Percentiles rank a stretch among this genome's conserved stretches.
phyloP scores from a whole-genome alignment of 179 eudicot genomes.

The Silene noctiflora region DNA sequence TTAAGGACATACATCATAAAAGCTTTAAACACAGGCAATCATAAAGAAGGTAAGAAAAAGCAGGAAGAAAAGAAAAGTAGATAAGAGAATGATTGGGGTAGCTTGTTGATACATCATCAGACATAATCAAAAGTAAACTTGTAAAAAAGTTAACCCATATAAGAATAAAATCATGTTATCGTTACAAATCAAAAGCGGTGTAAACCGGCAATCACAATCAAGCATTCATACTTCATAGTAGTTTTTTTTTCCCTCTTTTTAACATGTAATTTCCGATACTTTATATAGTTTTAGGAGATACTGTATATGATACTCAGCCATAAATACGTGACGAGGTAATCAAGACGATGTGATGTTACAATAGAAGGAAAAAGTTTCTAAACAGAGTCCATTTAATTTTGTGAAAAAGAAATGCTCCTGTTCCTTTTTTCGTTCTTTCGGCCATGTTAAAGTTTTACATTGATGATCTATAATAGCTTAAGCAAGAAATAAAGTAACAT shows the following conservation, averaged over 20 bases:
- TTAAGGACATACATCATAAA: neutral
- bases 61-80: neutral
- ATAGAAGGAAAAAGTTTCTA: no score
- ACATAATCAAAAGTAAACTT: slow-evolving; percentile 17
- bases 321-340: no score
- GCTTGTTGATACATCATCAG: slow-evolving; percentile 13
- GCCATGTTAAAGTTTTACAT: slow-evolving; percentile 5
- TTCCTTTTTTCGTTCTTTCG: slow-evolving; percentile 16
- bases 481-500: neutral
- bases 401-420: neutral
- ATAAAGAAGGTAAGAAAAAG: neutral
- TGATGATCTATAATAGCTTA: slow-evolving; percentile 15
- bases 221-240: no score
- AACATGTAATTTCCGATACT: no score
- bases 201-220: no score
- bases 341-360: no score
- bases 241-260: no score
- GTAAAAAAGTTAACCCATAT: slow-evolving; percentile 3
- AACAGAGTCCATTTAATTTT: no score
- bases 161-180: neutral
- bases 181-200: no score
- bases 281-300: no score
- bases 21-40: neutral
- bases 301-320: no score
- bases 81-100: slow-evolving; percentile 18